Conservation (phyloP, 2,329 filamentous ascomycete species). For the Fusarium dimerum region DNA sequence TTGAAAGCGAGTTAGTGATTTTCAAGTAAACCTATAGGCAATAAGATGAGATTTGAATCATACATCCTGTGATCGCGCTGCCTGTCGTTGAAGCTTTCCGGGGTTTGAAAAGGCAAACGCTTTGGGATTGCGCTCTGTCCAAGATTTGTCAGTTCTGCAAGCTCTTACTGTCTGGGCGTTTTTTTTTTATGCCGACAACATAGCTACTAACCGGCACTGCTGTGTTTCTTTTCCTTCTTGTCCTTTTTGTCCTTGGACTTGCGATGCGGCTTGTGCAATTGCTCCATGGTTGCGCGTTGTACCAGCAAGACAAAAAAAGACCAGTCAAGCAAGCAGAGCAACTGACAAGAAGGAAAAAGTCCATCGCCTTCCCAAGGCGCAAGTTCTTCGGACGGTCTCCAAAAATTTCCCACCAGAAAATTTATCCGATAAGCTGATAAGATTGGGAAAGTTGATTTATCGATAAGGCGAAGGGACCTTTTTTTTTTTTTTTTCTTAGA, state of each 20-base stretch:
- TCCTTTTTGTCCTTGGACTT: slow-evolving; percentile 87
- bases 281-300: slow-evolving; percentile 64
- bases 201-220: slow-evolving; percentile 50
- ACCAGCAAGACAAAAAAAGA: too few species aligned
- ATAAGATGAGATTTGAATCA: slow-evolving; percentile 13
- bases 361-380: slow-evolving; percentile 6
- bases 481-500: too few species aligned
- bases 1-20: slow-evolving; percentile 23
- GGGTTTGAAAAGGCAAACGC: slow-evolving; percentile 85
- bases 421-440: slow-evolving; percentile 24
- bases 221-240: slow-evolving; percentile 42
- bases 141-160: slow-evolving; percentile 22
- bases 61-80: slow-evolving; percentile 72
- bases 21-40: background rate
- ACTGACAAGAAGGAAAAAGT: slow-evolving; percentile 11
- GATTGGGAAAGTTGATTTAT: slow-evolving; percentile 16
- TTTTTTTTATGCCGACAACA: slow-evolving; percentile 10
- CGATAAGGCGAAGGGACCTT: slow-evolving; percentile 15
- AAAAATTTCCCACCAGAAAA: slow-evolving; percentile 31
- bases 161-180: background rate
- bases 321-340: slow-evolving; percentile 21
- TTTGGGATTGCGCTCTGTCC: slow-evolving; percentile 76
- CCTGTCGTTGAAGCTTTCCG: slow-evolving; percentile 75
- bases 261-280: slow-evolving; percentile 82
- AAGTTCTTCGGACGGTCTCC: background rate